A percentile compares a stretch with the other conserved stretches of the same genome.
These are phyloP conservation scores for Lumnitzera racemosa DNA, from an alignment of 345 rosid genomes.

Conservation along the genomic window DNA sequence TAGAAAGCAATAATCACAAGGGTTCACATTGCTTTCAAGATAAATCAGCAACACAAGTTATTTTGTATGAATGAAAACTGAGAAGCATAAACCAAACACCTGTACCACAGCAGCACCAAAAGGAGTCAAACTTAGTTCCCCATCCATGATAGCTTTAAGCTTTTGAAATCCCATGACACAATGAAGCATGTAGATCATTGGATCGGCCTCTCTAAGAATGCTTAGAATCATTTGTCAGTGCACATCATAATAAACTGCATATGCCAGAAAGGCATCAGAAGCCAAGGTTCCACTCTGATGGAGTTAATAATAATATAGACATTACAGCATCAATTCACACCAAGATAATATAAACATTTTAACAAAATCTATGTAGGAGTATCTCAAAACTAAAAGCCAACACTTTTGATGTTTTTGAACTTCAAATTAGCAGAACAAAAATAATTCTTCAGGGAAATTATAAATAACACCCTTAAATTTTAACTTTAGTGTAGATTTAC, in stretches of 20 bases:
- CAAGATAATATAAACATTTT: too few species aligned
- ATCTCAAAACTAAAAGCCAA: too few species aligned
- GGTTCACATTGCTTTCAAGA: background rate
- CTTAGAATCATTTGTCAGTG: constrained; percentile 80
- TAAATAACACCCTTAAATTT: too few species aligned
- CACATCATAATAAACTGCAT: constrained; percentile 84
- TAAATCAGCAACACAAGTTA: background rate
- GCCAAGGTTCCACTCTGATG: constrained; percentile 8
- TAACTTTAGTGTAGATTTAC: too few species aligned
- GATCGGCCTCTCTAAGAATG: constrained; percentile 86
- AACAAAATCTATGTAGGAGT: too few species aligned
- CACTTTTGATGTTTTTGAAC: too few species aligned
- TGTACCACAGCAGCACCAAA: constrained; percentile 95
- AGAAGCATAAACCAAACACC: constrained; percentile 27
- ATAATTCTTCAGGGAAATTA: too few species aligned
- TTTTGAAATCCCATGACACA: constrained; percentile 64
- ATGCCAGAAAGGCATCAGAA: constrained; percentile 1
- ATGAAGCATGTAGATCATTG: constrained; percentile 97
- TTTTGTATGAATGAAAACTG: background rate
- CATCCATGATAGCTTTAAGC: constrained; percentile 70
- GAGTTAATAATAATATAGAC: too few species aligned
- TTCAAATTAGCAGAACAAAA: too few species aligned
- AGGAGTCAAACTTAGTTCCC: constrained; percentile 65
- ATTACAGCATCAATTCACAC: too few species aligned
- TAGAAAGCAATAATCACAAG: too few species aligned